phyloP scores from a whole-genome alignment of 1,284 basidiomycete species.

The Boletellus sp. region DNA sequence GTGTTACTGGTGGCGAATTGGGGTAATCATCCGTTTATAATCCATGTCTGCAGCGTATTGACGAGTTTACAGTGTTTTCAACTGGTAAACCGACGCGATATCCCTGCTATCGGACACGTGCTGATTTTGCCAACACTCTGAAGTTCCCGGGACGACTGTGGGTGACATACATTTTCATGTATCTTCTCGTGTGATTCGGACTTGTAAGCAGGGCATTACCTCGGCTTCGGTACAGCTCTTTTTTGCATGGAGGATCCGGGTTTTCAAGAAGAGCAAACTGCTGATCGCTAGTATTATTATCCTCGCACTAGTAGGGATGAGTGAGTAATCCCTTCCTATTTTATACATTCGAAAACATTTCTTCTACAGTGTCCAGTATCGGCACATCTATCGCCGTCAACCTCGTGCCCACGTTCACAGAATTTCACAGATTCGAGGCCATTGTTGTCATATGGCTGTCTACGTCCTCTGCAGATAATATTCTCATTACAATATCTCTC shows the following conservation, averaged over 20 bases:
- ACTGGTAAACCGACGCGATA: constrained; percentile 13
- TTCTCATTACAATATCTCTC: constrained; percentile 30
- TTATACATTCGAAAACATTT: background rate
- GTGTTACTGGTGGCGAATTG: constrained; percentile 17
- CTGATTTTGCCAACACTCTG: constrained; percentile 1
- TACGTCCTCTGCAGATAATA: constrained; percentile 27
- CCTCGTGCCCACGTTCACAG: constrained; percentile 27
- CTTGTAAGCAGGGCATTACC: constrained; percentile 32
- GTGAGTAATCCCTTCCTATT: constrained; percentile 5
- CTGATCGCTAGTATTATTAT: constrained; percentile 27
- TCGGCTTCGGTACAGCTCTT: constrained; percentile 40
- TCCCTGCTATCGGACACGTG: background rate
- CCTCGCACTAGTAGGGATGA: constrained; percentile 27
- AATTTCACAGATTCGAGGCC: constrained; percentile 32
- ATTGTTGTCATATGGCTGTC: constrained; percentile 34
- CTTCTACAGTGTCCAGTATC: constrained; percentile 29
- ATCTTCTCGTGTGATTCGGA: background rate
- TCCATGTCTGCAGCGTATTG: background rate
- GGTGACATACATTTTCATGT: background rate
- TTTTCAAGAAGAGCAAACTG: constrained; percentile 33
- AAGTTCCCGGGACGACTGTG: constrained; percentile 26
- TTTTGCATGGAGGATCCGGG: constrained; percentile 42
- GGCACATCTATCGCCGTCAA: constrained; percentile 32
- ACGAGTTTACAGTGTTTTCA: constrained; percentile 17
- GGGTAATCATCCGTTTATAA: constrained; percentile 10